phyloP scores from a whole-genome alignment of 2,329 filamentous ascomycete species.

The Kalaharituber pfeilii region DNA sequence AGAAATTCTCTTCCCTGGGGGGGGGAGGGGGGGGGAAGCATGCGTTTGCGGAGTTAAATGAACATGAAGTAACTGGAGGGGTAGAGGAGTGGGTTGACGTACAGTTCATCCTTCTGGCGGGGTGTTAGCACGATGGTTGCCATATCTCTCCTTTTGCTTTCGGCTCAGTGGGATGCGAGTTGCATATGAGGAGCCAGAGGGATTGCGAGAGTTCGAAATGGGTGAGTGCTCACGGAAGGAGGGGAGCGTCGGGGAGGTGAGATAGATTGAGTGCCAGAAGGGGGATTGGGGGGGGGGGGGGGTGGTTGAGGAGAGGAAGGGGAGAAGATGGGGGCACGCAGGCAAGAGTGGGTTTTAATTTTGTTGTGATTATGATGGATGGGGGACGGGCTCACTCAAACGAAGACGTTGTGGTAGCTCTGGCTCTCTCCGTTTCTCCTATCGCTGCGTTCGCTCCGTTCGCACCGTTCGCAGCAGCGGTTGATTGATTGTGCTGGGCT shows the following conservation, averaged over 20 bases:
- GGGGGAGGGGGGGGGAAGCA: not conserved
- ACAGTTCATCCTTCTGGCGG: constrained; percentile 21
- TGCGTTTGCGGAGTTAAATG: not conserved
- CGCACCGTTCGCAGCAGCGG: no score
- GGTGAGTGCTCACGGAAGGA: constrained; percentile 5
- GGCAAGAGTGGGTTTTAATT: not conserved
- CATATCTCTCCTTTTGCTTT: constrained; percentile 14
- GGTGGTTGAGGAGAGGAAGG: not conserved
- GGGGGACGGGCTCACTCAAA: no score
- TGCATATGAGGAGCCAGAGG: constrained; percentile 13
- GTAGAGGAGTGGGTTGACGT: constrained; percentile 7
- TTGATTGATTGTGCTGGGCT: no score
- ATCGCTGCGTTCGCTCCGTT: no score
- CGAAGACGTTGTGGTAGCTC: no score
- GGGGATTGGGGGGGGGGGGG: constrained; percentile 1
- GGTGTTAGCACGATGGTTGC: constrained; percentile 17
- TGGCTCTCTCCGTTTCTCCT: no score
- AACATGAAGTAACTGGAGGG: not conserved
- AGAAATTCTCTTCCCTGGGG: not conserved
- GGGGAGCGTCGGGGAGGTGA: constrained; percentile 6
- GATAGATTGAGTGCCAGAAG: constrained; percentile 1
- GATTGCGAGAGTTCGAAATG: constrained; percentile 10
- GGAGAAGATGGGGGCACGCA: not conserved
- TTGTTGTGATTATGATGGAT: not conserved
- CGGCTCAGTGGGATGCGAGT: constrained; percentile 13